Conservation (phyloP, 2,329 filamentous ascomycete species). For the Septoria petroselini region DNA sequence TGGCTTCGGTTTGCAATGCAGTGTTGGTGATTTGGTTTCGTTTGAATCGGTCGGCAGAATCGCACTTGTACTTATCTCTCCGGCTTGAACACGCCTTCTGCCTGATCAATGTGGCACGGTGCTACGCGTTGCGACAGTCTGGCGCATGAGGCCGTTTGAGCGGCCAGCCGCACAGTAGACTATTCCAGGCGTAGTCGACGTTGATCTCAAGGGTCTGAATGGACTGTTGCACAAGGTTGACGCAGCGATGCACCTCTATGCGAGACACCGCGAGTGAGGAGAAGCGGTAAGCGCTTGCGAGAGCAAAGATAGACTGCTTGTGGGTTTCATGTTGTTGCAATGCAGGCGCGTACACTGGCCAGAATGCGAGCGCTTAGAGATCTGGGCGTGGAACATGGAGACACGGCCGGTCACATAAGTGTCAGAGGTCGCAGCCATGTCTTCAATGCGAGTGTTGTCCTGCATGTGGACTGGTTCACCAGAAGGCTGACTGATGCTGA, state of each 20-base stretch:
- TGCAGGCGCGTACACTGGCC: constrained; percentile 12
- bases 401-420: too few relatives aligned
- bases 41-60: not conserved
- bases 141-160: constrained; percentile 11
- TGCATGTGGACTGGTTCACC: too few relatives aligned
- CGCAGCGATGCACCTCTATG: constrained; percentile 4
- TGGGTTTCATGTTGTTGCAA: constrained; percentile 11
- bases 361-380: constrained; percentile 11
- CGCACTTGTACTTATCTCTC: constrained; percentile 7
- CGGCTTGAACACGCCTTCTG: not conserved
- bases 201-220: constrained; percentile 9
- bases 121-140: constrained; percentile 1
- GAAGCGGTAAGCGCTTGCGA: not conserved
- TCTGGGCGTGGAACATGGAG: not conserved
- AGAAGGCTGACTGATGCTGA: not conserved
- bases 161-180: not conserved
- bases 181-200: not conserved
- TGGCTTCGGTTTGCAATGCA: too few relatives aligned
- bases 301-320: constrained; percentile 8
- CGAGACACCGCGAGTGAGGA: constrained; percentile 10
- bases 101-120: constrained; percentile 4
- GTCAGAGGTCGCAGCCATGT: too few relatives aligned
- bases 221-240: constrained; percentile 6
- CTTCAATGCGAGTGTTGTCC: too few relatives aligned
- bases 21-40: too few relatives aligned